Evolutionary conservation across 140 eudicot genomes (phyloP).

Genomic region (Senecio squalidus): DNA sequence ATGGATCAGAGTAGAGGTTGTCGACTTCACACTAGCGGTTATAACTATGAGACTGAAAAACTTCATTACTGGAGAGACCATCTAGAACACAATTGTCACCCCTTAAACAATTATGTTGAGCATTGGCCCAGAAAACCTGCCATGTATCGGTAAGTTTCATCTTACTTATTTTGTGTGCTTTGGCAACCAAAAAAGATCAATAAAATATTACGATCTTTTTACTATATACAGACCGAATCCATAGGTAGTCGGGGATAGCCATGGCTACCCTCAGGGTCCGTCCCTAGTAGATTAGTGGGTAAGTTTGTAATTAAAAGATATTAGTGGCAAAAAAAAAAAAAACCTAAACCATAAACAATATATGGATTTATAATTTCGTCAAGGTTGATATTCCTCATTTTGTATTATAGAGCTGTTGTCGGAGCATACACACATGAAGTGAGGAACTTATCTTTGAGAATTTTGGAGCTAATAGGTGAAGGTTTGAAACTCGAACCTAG

Average conservation of each 20-base stretch:
- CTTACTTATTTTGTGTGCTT: no score
- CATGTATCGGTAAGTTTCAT: constrained; percentile 24
- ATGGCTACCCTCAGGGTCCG: no score
- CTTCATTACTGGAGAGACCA: constrained; percentile 52
- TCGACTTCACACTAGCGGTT: constrained; percentile 19
- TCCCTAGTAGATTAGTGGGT: no score
- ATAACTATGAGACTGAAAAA: constrained; percentile 6
- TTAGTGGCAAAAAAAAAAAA: no score
- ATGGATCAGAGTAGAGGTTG: background rate
- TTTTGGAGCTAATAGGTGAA: constrained; percentile 32
- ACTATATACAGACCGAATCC: no score
- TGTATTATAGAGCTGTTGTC: constrained; percentile 10
- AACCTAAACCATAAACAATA: no score
- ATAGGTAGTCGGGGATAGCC: no score
- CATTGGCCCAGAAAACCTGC: constrained; percentile 45
- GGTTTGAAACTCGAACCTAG: constrained; percentile 37
- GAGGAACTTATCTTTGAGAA: constrained; percentile 20
- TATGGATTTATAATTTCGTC: no score
- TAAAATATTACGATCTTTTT: no score
- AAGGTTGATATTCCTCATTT: no score
- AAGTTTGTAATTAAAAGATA: no score
- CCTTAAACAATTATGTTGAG: constrained; percentile 29
- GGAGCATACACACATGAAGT: constrained; percentile 23
- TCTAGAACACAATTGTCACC: constrained; percentile 41
- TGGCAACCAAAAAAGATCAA: background rate